Conservation (phyloP, 495 filamentous ascomycete species). For the Annulohypoxylon bovei region DNA sequence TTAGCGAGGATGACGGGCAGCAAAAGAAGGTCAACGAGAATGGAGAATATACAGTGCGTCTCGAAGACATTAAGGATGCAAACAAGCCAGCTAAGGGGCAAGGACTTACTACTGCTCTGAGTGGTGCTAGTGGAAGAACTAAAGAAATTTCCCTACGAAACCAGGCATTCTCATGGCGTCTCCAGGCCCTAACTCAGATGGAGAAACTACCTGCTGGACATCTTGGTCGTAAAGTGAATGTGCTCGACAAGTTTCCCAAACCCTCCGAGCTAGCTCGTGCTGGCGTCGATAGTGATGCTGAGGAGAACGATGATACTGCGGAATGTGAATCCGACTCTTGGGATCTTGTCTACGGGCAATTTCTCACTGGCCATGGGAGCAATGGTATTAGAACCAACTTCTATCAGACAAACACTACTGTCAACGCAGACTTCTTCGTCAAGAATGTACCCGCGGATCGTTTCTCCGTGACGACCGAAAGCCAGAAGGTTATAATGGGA, state of each 20-base stretch:
- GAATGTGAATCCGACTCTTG: background rate
- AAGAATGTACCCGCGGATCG: slow-evolving; percentile 52
- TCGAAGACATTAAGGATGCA: slow-evolving; percentile 40
- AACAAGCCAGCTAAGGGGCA: slow-evolving; percentile 46
- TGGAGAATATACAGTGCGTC: slow-evolving; percentile 52
- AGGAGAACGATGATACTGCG: background rate
- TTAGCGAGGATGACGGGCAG: slow-evolving; percentile 53
- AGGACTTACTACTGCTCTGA: slow-evolving; percentile 24
- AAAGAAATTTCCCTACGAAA: slow-evolving; percentile 13
- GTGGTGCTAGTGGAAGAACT: background rate
- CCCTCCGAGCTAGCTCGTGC: slow-evolving; percentile 50
- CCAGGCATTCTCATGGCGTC: slow-evolving; percentile 53
- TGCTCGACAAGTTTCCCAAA: slow-evolving; percentile 72
- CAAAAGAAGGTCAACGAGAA: slow-evolving; percentile 50
- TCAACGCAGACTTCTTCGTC: slow-evolving; percentile 51
- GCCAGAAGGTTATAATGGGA: slow-evolving; percentile 39
- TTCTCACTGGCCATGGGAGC: slow-evolving; percentile 6
- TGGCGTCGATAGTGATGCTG: slow-evolving; percentile 40
- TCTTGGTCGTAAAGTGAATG: slow-evolving; percentile 63
- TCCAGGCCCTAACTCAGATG: slow-evolving; percentile 59
- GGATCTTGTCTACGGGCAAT: slow-evolving; percentile 37
- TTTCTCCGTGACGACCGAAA: slow-evolving; percentile 44
- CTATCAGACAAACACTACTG: slow-evolving; percentile 52
- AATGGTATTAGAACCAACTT: slow-evolving; percentile 42
- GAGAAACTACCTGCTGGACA: slow-evolving; percentile 72